Percentiles rank a stretch among this genome's conserved stretches.
Evolutionary conservation across 352 stramenopile genomes (phyloP).

Genomic region (Globisporangium sylvaticum): DNA sequence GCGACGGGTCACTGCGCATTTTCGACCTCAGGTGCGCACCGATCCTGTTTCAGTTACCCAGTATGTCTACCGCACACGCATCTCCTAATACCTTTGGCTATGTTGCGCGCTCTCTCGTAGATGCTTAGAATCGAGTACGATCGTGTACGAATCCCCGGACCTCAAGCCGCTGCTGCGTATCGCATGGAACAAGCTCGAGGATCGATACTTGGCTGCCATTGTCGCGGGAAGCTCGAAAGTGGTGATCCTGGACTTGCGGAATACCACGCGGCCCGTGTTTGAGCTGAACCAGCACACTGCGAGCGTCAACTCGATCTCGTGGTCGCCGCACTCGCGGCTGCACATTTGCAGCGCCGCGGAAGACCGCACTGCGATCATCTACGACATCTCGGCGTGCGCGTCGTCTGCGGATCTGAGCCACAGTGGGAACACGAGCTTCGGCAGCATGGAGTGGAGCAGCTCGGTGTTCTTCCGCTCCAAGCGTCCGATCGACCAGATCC

Average conservation of each 20-base stretch:
- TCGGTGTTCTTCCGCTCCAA: slow-evolving; percentile 63
- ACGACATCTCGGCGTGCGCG: slow-evolving; percentile 78
- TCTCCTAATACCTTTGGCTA: neutral
- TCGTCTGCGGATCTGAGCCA: slow-evolving; percentile 21
- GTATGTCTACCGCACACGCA: neutral
- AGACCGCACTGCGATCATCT: slow-evolving; percentile 95
- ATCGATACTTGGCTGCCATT: slow-evolving; percentile 96
- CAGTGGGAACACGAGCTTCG: slow-evolving; percentile 18
- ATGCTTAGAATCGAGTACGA: slow-evolving; percentile 90
- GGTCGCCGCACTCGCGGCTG: slow-evolving; percentile 89
- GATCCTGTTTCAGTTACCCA: neutral
- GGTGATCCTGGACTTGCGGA: slow-evolving; percentile 95
- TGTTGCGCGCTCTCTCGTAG: slow-evolving; percentile 19
- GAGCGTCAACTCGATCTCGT: slow-evolving; percentile 95
- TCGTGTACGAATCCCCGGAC: slow-evolving; percentile 93
- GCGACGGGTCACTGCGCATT: slow-evolving; percentile 94
- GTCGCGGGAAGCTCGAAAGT: slow-evolving; percentile 89
- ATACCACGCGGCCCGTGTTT: slow-evolving; percentile 87
- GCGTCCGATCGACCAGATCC: slow-evolving; percentile 74
- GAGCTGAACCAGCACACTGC: slow-evolving; percentile 91
- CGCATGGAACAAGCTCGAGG: slow-evolving; percentile 97
- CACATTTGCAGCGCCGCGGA: slow-evolving; percentile 96
- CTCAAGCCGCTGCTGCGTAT: slow-evolving; percentile 91
- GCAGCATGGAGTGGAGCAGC: slow-evolving; percentile 30
- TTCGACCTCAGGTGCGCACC: slow-evolving; percentile 93